These are phyloP conservation scores for Furcasterigmium sp. DNA, from an alignment of 2,329 filamentous ascomycete genomes.

Conservation along the genomic window DNA sequence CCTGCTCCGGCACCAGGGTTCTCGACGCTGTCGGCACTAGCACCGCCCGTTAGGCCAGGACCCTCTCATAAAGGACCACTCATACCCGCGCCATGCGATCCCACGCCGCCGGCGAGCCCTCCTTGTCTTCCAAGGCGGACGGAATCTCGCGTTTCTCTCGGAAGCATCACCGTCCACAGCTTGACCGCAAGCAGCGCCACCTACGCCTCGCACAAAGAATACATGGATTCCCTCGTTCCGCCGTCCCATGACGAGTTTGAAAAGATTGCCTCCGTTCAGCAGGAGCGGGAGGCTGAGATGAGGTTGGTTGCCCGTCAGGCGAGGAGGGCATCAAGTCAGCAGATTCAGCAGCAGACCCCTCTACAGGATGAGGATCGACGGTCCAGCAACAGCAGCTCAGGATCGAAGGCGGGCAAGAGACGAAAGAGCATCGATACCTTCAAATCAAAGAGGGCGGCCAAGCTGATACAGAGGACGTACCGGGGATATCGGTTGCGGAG, in stretches of 20 bases:
- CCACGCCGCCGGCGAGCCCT: constrained; percentile 1
- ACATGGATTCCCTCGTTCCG: constrained; percentile 44
- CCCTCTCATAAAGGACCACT: no score
- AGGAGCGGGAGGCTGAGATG: constrained; percentile 37
- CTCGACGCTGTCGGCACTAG: no score
- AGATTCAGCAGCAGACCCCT: constrained; percentile 16
- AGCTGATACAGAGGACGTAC: constrained; percentile 65
- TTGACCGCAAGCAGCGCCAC: constrained; percentile 2
- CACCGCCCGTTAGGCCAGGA: background rate
- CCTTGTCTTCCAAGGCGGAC: background rate
- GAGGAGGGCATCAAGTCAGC: constrained; percentile 27
- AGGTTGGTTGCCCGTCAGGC: constrained; percentile 33
- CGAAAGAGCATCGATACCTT: constrained; percentile 13
- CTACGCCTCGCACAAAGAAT: constrained; percentile 28
- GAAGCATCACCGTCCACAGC: background rate
- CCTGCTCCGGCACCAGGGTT: background rate
- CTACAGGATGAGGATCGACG: background rate
- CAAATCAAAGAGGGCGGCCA: constrained; percentile 39
- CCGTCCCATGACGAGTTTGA: constrained; percentile 41
- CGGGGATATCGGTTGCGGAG: constrained; percentile 70
- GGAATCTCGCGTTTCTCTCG: background rate
- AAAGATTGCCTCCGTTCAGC: constrained; percentile 43
- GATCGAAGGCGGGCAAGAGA: constrained; percentile 22
- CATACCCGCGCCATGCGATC: background rate
- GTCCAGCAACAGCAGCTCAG: constrained; percentile 3